Conservation (phyloP, 805 yeast genomes). For the Huiozyma naganishii region DNA sequence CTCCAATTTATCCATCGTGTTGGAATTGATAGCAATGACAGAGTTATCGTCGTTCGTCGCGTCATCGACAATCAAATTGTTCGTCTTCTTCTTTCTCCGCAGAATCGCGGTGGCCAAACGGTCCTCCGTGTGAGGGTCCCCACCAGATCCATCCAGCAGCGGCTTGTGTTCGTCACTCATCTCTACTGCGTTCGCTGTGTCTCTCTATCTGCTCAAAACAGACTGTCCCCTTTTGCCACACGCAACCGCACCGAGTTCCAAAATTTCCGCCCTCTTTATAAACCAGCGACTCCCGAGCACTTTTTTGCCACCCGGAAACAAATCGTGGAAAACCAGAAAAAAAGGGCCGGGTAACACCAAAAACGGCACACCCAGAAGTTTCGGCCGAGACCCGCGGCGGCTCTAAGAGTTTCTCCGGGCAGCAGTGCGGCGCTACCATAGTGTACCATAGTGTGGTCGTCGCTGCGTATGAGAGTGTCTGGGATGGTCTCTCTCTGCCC, state of each 20-base stretch:
- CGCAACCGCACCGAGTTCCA: neutral
- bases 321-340: neutral
- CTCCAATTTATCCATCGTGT: constrained; percentile 89
- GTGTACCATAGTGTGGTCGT: no score
- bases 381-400: no score
- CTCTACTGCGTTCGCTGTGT: constrained; percentile 2
- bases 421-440: no score
- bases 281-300: neutral
- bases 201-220: neutral
- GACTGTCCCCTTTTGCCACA: neutral
- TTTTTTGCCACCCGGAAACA: neutral
- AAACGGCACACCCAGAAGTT: no score
- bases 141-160: constrained; percentile 59
- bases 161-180: constrained; percentile 34
- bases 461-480: no score
- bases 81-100: constrained; percentile 95
- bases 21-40: constrained; percentile 86
- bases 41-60: constrained; percentile 96
- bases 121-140: constrained; percentile 44
- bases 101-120: constrained; percentile 94
- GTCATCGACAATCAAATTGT: constrained; percentile 89
- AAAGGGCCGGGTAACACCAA: constrained; percentile 1
- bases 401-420: no score
- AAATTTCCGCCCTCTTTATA: neutral
- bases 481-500: no score